Evolutionary conservation across 148 eudicot genomes (phyloP).

Genomic region (Gaultheria prostrata): DNA sequence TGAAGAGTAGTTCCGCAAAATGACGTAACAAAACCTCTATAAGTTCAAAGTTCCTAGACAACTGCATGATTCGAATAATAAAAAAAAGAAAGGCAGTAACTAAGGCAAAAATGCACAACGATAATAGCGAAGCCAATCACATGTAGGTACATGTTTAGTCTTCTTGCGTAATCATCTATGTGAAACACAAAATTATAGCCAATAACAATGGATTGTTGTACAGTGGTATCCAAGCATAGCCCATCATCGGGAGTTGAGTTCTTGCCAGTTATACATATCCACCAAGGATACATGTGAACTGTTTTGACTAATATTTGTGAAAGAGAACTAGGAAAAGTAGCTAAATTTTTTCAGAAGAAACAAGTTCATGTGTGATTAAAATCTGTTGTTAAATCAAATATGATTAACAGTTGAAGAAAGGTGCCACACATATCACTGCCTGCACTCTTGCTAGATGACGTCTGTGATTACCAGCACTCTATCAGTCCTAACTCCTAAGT

Average conservation of each 20-base stretch:
- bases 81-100: not conserved
- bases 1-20: conserved; percentile 71
- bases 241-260: not conserved
- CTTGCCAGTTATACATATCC: not conserved
- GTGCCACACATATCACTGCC: no score
- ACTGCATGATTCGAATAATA: not conserved
- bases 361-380: not conserved
- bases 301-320: conserved; percentile 1
- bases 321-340: not conserved
- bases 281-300: not conserved
- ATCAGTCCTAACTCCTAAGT: no score
- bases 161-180: not conserved
- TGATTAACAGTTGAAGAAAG: not conserved
- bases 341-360: conserved; percentile 9
- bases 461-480: no score
- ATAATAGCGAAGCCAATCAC: not conserved
- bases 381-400: not conserved
- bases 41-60: not conserved
- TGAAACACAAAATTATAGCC: not conserved
- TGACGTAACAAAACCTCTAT: not conserved
- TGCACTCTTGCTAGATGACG: no score
- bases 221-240: not conserved
- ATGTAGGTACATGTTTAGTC: not conserved
- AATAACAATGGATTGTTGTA: not conserved
- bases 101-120: not conserved